phyloP scores from a whole-genome alignment of 2,329 filamentous ascomycete species.

The Pseudogymnoascus sp. region DNA sequence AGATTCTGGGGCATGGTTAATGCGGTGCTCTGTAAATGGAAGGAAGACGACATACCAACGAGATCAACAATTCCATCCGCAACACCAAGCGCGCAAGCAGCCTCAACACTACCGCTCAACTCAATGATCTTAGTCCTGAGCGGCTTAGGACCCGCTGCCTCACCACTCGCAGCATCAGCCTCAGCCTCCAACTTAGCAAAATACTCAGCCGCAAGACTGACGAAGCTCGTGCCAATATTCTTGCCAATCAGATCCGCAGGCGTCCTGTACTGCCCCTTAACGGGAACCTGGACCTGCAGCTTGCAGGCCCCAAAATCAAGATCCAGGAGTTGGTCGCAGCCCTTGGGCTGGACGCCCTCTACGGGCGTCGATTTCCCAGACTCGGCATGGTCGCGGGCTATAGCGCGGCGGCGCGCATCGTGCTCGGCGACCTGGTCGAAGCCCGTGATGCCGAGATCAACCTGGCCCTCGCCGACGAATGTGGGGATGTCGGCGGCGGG shows the following conservation, averaged over 20 bases:
- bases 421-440: slow-evolving; percentile 89
- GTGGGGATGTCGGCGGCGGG: slow-evolving; percentile 96
- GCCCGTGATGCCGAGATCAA: slow-evolving; percentile 92
- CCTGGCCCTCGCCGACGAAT: slow-evolving; percentile 89
- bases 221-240: slow-evolving; percentile 94
- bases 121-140: slow-evolving; percentile 85
- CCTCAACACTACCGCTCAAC: slow-evolving; percentile 93
- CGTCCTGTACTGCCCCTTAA: slow-evolving; percentile 65
- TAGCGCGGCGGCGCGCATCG: slow-evolving; percentile 54
- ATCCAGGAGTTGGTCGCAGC: slow-evolving; percentile 77
- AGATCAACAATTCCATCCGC: slow-evolving; percentile 97
- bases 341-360: slow-evolving; percentile 37
- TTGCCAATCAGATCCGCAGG: slow-evolving; percentile 78
- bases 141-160: slow-evolving; percentile 40
- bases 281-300: slow-evolving; percentile 93
- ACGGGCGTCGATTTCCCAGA: slow-evolving; percentile 39
- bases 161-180: slow-evolving; percentile 30
- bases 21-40: neutral
- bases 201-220: slow-evolving; percentile 73
- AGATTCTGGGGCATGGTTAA: slow-evolving; percentile 57
- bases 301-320: slow-evolving; percentile 86
- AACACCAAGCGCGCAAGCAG: slow-evolving; percentile 88
- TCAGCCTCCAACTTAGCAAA: slow-evolving; percentile 70
- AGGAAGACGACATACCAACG: slow-evolving; percentile 59
- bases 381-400: slow-evolving; percentile 42